A percentile compares a stretch with the other conserved stretches of the same genome.
Evolutionary conservation across 192 early-diverging fungal species (phyloP).

Genomic region (Coemansia sp.): DNA sequence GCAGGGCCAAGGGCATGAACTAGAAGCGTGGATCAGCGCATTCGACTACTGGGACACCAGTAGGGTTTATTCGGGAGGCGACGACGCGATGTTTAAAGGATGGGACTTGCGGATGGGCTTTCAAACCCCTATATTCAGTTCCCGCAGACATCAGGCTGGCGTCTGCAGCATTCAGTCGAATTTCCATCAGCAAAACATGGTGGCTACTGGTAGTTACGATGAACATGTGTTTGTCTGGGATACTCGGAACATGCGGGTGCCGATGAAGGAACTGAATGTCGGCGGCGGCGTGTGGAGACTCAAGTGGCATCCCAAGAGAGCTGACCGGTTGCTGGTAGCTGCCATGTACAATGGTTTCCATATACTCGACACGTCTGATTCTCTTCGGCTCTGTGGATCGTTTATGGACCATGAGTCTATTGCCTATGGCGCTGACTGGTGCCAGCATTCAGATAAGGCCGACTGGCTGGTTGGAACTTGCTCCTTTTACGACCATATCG

Average conservation of each 20-base stretch:
- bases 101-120: constrained; percentile 77
- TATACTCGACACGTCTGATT: constrained; percentile 58
- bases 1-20: constrained; percentile 80
- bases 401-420: constrained; percentile 76
- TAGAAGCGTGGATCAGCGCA: constrained; percentile 92
- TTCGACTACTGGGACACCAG: constrained; percentile 79
- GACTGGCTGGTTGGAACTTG: constrained; percentile 63
- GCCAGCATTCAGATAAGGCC: constrained; percentile 26
- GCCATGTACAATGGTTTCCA: constrained; percentile 93
- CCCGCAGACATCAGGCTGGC: constrained; percentile 77
- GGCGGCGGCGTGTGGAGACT: constrained; percentile 94
- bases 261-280: constrained; percentile 63
- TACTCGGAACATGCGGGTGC: constrained; percentile 73
- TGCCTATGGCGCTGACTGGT: constrained; percentile 79
- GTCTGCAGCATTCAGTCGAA: constrained; percentile 88
- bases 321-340: constrained; percentile 66
- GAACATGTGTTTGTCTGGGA: constrained; percentile 90
- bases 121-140: constrained; percentile 58
- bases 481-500: constrained; percentile 78
- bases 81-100: constrained; percentile 81
- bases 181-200: constrained; percentile 69
- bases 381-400: constrained; percentile 14
- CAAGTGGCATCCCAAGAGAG: constrained; percentile 84
- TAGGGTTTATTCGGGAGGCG: constrained; percentile 73
- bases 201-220: constrained; percentile 94